Conservation (phyloP, 352 stramenopile species). For the Phytophthora parvispora region DNA sequence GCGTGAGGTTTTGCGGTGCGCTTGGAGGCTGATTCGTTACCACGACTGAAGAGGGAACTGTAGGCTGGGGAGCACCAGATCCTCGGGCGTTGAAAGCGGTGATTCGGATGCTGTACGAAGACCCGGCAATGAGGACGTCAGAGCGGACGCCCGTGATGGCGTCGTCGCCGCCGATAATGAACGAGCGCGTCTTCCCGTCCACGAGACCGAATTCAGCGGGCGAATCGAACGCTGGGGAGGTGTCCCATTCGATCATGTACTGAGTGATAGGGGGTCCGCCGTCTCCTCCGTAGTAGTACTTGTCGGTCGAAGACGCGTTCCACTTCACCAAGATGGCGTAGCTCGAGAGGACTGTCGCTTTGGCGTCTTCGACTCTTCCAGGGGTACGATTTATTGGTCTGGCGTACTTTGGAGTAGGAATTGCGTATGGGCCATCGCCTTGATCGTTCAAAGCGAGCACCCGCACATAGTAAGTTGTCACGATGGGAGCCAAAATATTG, state of each 20-base stretch:
- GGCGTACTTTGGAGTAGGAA: slow-evolving; percentile 59
- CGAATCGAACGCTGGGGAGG: slow-evolving; percentile 89
- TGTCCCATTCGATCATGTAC: slow-evolving; percentile 98
- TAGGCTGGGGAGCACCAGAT: slow-evolving; percentile 52
- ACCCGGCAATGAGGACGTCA: slow-evolving; percentile 79
- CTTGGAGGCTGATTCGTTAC: slow-evolving; percentile 75
- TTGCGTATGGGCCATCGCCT: slow-evolving; percentile 62
- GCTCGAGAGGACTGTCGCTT: slow-evolving; percentile 84
- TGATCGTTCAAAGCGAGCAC: slow-evolving; percentile 95
- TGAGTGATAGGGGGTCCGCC: slow-evolving; percentile 94
- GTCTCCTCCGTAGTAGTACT: slow-evolving; percentile 92
- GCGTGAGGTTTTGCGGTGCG: slow-evolving; percentile 58
- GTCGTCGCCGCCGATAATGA: slow-evolving; percentile 95
- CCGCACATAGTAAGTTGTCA: slow-evolving; percentile 88
- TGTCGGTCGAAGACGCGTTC: slow-evolving; percentile 84
- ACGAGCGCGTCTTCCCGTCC: slow-evolving; percentile 53
- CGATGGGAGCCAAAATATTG: slow-evolving; percentile 87
- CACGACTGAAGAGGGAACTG: slow-evolving; percentile 56
- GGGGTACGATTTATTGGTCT: slow-evolving; percentile 80
- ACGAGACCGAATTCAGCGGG: slow-evolving; percentile 82
- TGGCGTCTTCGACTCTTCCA: slow-evolving; percentile 68
- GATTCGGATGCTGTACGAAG: slow-evolving; percentile 83
- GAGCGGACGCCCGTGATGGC: slow-evolving; percentile 94
- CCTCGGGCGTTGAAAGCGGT: slow-evolving; percentile 84
- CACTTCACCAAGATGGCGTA: slow-evolving; percentile 95